Base-by-base conservation (phyloP, 306 rosid species). In the Nissolia schottii region DNA sequence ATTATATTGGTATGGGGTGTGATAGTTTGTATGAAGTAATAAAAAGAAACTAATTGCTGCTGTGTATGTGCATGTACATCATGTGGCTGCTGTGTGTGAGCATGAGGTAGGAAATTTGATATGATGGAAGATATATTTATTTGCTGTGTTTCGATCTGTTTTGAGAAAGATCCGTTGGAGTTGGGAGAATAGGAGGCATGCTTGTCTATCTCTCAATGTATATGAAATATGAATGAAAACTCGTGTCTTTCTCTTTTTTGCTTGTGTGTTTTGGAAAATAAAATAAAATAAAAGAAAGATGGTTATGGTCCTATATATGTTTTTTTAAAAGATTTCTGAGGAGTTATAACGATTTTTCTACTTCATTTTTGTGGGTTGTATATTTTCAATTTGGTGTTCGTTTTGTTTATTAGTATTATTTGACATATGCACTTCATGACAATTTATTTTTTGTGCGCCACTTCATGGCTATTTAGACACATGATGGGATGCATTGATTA, bases 201-300 rank as follows among this genome's bases (percentile, higher is more conserved):
- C 46, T 54, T 70, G n/a, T 73, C 14, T 57, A 53, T 46, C 14
- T 7, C 59, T 67, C 63, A 13, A 56, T 82, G 86, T 85, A 80
- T 64, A 75, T 87, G 84, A 75, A 49, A 64, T 60, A 59, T 78
- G 77, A n/a, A n/a, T n/a, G n/a, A n/a, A n/a, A 65, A 66, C 76
- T 75, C 67, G 71, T 73, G 64, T 67, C 34, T 43, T 48, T 53
- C 54, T 45, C 28, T 29, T 68, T 59, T 32, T 66, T 29, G 29
- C 34, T 61, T 71, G 59, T 79, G 71, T 60, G 83, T 81, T 76
- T 81, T 82, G 69, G n/a, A n/a, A n/a, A n/a, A n/a, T n/a, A n/a
- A n/a, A n/a, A n/a, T n/a, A n/a, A n/a, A 84, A 88, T 82, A 78
- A 79, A 85, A n/a, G n/a, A 71, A 77, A 65, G 59, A 59, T 41